These are phyloP conservation scores for Aechmea fasciata DNA, from an alignment of 176 grass and related monocot species.

Conservation along the genomic window DNA sequence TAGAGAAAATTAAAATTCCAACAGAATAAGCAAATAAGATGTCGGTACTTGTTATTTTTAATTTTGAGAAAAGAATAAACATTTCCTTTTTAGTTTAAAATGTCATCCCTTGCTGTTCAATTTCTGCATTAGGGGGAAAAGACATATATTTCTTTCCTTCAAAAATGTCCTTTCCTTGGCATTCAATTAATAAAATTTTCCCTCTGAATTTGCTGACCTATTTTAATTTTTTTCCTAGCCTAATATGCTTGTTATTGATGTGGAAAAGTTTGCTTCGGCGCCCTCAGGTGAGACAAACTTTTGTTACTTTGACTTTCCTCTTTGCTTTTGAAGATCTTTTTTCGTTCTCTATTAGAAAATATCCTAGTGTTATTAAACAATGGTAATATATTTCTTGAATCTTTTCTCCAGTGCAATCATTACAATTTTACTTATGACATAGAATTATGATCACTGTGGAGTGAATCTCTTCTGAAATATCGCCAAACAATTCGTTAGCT, in stretches of 20 bases:
- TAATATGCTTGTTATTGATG: constrained; percentile 89
- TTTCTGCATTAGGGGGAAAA: background rate
- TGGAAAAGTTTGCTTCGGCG: constrained; percentile 79
- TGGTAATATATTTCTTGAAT: too few relatives aligned
- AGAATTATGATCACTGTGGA: too few relatives aligned
- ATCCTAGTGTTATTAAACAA: background rate
- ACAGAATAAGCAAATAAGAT: background rate
- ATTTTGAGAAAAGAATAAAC: too few relatives aligned
- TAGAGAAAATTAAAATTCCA: background rate
- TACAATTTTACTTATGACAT: too few relatives aligned
- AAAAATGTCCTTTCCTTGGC: background rate
- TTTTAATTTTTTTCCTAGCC: constrained; percentile 49
- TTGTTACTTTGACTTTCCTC: background rate
- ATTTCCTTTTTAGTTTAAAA: too few relatives aligned
- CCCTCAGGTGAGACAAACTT: constrained; percentile 46
- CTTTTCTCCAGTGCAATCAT: too few relatives aligned
- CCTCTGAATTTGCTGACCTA: constrained; percentile 7
- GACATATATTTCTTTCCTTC: background rate
- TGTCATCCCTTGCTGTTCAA: too few relatives aligned
- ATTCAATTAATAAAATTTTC: too few relatives aligned
- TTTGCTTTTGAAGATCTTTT: background rate
- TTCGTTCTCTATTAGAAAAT: background rate
- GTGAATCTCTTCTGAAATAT: too few relatives aligned
- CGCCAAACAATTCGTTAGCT: too few relatives aligned
- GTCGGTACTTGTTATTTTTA: background rate